phyloP scores from a whole-genome alignment of 1,139 yeast species.

The Pichia sorboxylosa region DNA sequence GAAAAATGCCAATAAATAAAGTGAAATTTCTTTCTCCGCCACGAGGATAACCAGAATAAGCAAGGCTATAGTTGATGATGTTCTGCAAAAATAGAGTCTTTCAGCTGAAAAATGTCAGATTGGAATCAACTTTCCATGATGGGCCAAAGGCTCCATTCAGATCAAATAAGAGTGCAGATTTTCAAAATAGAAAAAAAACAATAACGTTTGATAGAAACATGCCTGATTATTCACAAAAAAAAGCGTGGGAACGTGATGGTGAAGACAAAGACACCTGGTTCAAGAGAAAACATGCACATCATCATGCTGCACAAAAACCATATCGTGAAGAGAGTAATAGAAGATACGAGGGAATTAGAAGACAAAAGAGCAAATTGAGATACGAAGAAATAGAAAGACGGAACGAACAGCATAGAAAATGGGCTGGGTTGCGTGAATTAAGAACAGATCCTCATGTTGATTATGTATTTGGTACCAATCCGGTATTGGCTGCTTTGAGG shows the following conservation, averaged over 20 bases:
- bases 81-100: too few species aligned
- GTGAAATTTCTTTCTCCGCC: too few species aligned
- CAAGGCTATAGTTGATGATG: too few species aligned
- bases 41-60: too few species aligned
- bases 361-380: conserved; percentile 5
- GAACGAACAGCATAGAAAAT: conserved; percentile 6
- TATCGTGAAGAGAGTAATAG: conserved; percentile 6
- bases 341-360: conserved; percentile 8
- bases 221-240: conserved; percentile 27
- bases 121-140: background rate
- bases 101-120: background rate
- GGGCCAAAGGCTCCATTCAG: conserved; percentile 20
- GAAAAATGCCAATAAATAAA: too few species aligned
- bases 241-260: conserved; percentile 51
- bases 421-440: conserved; percentile 4
- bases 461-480: conserved; percentile 64
- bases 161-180: background rate
- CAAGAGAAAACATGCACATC: conserved; percentile 43
- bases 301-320: conserved; percentile 36
- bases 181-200: conserved; percentile 4
- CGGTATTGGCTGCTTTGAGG: conserved; percentile 60
- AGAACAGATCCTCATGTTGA: conserved; percentile 42
- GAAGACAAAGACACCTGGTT: conserved; percentile 46
- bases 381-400: conserved; percentile 1
- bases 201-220: conserved; percentile 32